Evolutionary conservation across 1,284 basidiomycete genomes (phyloP).

Genomic region (Puccinia novopanici): DNA sequence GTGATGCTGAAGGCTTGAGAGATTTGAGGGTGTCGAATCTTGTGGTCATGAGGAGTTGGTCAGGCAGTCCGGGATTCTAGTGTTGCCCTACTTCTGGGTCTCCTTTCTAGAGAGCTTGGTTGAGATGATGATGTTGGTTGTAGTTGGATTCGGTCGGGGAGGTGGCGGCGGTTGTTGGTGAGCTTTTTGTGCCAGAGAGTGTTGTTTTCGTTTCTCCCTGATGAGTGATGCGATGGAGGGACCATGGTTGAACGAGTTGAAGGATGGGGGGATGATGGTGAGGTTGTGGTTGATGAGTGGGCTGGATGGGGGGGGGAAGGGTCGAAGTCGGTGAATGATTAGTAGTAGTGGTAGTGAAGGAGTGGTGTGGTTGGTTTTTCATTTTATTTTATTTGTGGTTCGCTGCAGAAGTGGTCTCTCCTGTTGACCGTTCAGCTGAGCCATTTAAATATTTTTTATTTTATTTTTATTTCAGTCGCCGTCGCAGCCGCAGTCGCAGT

Average conservation of each 20-base stretch:
- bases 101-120: neutral
- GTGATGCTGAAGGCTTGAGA: neutral
- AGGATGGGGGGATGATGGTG: slow-evolving; percentile 11
- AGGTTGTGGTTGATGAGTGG: neutral
- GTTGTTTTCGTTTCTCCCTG: slow-evolving; percentile 24
- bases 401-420: too few relatives aligned
- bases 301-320: too few relatives aligned
- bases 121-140: neutral
- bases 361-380: too few relatives aligned
- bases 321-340: too few relatives aligned
- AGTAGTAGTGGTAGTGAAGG: neutral
- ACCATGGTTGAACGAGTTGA: slow-evolving; percentile 18
- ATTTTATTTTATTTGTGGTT: too few relatives aligned
- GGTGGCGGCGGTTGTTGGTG: neutral
- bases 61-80: slow-evolving; percentile 9
- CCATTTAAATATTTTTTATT: too few relatives aligned
- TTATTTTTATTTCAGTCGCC: too few relatives aligned
- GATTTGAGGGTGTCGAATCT: slow-evolving; percentile 35
- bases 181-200: neutral
- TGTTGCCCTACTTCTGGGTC: slow-evolving; percentile 21
- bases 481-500: too few relatives aligned
- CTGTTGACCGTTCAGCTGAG: too few relatives aligned
- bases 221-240: slow-evolving; percentile 13
- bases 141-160: neutral
- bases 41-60: slow-evolving; percentile 22